Base-by-base conservation (phyloP, 1,139 yeast species). In the Saccharomyces pastorianus region DNA sequence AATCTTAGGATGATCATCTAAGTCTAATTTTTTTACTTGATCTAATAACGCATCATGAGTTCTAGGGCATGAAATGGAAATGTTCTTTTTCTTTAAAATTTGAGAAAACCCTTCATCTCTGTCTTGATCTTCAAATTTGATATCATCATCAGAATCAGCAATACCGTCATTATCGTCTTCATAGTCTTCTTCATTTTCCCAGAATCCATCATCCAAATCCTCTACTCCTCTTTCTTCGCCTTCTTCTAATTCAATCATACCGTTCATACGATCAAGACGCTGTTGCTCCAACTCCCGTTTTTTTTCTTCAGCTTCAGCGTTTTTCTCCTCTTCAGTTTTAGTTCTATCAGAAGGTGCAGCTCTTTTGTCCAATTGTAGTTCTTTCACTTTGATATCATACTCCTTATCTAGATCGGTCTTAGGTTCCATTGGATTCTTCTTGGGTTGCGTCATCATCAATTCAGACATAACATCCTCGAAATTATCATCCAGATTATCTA, bases 281-380 rank as follows among this genome's bases (percentile, higher is more conserved):
- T 83, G 95, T 49, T 80, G 81, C 67, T 90, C 97, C 57, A 89
- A 76, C 63, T 82, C 80, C 63, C 81, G 81, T 72, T 79, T 76
- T 63, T 80, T 82, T 42, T 84, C 90, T 6, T 79, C 82, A 60
- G 81, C 81, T 65, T 88, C 96, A 53, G 78, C 75, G 47, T 76
- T 78, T 23, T 90, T 58, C 70, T 95, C 99, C 67, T 93, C 96
- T 1, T 82, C 88, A 0, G 98, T 91, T 71, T 91, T 89, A 1
- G 97, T 90, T 70, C 97, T 79, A 57, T 90, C 96, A n/a, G 95
- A 83, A n/a, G 99, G 99, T 8, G 81, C 90, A 0, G 98, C 91
- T 63, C 98, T 80, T 65, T 86, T 81, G 56, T 95, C 99, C 66
- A 87, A 79, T 4, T 84, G 84, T 65, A 93, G 78, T 64, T 87